Evolutionary conservation across 2,329 filamentous ascomycete species (phyloP), one percentile per base, ranked within the genome.

Genomic region (Talaromyces amestolkiae): DNA sequence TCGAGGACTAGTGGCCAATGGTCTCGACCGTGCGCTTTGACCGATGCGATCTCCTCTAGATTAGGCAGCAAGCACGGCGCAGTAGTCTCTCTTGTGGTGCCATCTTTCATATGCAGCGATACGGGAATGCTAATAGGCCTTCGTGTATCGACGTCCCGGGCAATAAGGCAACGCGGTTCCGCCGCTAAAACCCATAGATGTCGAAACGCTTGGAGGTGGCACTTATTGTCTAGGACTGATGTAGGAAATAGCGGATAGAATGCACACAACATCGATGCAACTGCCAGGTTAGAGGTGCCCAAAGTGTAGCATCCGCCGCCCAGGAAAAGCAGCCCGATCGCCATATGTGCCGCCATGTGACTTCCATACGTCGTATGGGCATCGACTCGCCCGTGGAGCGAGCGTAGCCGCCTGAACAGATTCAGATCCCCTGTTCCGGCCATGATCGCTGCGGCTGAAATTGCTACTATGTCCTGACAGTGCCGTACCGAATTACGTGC

Each of bases 111-210:
- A 10, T 81, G 84, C 64, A 97, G 84, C 4, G 84, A 83, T 54
- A 97, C 83, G 0, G 91, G 87, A 2, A 93, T 85, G 8, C 88
- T 86, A 58, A 97, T 86, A 0, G 93, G 91, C 51, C 92, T 88
- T 47, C 90, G 88, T 0, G 92, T 96, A 66, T 95, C 89, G 3
- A 95, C 86, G 70, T 99, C 95, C 67, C 94, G 91, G 19, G 92
- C 87, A 0, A 99, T 87, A 0, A 99, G 85, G 74, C 94, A 98
- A 61, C 96, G 87, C 10, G 92, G 87, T 72, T 99, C 95, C 0
- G 91, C 90, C 1, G 95, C 95, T 3, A 99, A 84, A 11, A 97
- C 94, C 95, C 95, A 99, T 73, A 99, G 91, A 78, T 99, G 94
- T 5, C 96, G 88, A 80, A 99, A 95, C 3, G 96, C 95, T 80